Percentiles rank a stretch among this genome's conserved stretches.
These are phyloP conservation scores for Phoma sp. DNA, from an alignment of 2,329 filamentous ascomycete genomes.

Conservation along the genomic window DNA sequence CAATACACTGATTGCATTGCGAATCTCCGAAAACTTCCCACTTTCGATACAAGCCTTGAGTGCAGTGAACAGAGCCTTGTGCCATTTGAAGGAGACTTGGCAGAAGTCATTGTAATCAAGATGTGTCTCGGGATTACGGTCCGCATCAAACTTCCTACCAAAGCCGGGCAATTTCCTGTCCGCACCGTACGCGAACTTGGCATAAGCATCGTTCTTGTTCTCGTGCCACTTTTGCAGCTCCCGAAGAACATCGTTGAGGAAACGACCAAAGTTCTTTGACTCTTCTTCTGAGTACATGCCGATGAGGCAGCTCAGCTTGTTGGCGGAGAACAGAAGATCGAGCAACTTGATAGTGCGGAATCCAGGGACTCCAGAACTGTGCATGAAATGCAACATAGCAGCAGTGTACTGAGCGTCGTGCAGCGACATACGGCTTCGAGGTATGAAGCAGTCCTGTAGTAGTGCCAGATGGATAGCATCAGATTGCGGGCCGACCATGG, in stretches of 20 bases:
- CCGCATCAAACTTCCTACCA: slow-evolving; percentile 73
- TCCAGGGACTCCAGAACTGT: slow-evolving; percentile 81
- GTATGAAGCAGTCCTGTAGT: slow-evolving; percentile 91
- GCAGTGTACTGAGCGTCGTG: slow-evolving; percentile 90
- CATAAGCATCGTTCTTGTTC: slow-evolving; percentile 72
- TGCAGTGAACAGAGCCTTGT: slow-evolving; percentile 79
- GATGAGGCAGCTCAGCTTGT: slow-evolving; percentile 80
- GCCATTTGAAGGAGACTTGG: slow-evolving; percentile 87
- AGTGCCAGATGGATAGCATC: slow-evolving; percentile 73
- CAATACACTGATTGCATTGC: slow-evolving; percentile 90
- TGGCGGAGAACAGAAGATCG: slow-evolving; percentile 82
- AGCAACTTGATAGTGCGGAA: slow-evolving; percentile 88
- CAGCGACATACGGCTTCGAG: slow-evolving; percentile 81
- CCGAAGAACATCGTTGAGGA: slow-evolving; percentile 80
- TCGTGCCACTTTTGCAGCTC: slow-evolving; percentile 87
- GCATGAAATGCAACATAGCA: slow-evolving; percentile 84
- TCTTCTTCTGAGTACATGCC: slow-evolving; percentile 91
- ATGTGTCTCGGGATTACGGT: slow-evolving; percentile 74
- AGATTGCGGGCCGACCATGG: slow-evolving; percentile 65
- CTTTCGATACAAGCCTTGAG: slow-evolving; percentile 82
- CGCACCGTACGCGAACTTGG: slow-evolving; percentile 78
- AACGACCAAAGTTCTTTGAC: slow-evolving; percentile 90
- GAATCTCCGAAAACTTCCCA: slow-evolving; percentile 95
- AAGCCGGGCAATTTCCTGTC: slow-evolving; percentile 78
- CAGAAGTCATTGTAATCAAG: slow-evolving; percentile 88